Base-by-base conservation (phyloP, 2,329 filamentous ascomycete genomes). In the Fusarium caatingaense region DNA sequence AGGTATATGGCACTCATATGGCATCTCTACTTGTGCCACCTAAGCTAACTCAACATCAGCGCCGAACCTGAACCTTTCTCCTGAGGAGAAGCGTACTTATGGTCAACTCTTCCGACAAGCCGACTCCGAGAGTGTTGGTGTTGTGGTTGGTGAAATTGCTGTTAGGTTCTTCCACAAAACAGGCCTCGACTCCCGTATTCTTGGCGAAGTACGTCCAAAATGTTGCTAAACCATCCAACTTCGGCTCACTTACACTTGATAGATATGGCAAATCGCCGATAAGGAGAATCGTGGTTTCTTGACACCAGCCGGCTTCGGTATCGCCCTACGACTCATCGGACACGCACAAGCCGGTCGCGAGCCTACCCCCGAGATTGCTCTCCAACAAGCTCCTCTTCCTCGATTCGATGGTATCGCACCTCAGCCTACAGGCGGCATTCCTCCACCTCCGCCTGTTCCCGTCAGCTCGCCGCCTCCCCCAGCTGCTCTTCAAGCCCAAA, bases 201-300 rank as follows among this genome's bases (percentile, higher is more conserved):
- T 99, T 64, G 96, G 95, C 80, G 91, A 97, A 88, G 93, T 95
- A 82, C 73, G 89, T 84, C 41, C 21, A 48, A 28, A 21, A 47
- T 32, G 42, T 41, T 8, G 20, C 16, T 28, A 27, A 42, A 12
- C 21, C 44, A 12, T 21, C 28, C n/a, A 27, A 12, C 34, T 49
- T 45, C 30, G 47, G 32, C 45, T 64, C 49, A 16, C 55, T 56
- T 48, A 64, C 40, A 42, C 25, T 56, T 21, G 40, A 68, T 80
- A 97, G 92, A 98, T 99, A 86, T 99, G 96, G 96, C 95, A 98
- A 83, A 96, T 99, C 79, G 95, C 96, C 73, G 96, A 99, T 83
- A 94, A 89, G 72, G 95, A 98, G 83, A 99, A 99, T 83, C 90
- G 94, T 71, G 96, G 96, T 55, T 92, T 98, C 73, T 85, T 99